Evolutionary conservation across 2,329 filamentous ascomycete genomes (phyloP).

Genomic region (Ceratocystiopsis minuta): DNA sequence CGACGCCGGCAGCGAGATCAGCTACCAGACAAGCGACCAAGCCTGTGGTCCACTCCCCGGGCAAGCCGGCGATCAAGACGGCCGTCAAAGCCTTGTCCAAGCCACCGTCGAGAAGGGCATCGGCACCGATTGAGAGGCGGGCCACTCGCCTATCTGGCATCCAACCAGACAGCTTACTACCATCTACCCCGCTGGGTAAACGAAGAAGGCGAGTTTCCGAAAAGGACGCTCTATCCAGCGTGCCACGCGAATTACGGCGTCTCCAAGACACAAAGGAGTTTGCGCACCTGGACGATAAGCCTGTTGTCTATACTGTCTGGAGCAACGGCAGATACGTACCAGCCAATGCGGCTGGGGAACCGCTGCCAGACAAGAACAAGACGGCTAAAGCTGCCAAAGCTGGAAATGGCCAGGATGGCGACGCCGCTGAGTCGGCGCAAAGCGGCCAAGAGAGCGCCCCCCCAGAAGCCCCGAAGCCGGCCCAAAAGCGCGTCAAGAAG

Average conservation of each 20-base stretch:
- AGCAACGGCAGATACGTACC: conserved; percentile 43
- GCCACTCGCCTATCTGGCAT: conserved; percentile 25
- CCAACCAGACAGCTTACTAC: no score
- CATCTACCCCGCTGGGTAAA: conserved; percentile 31
- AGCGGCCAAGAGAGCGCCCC: conserved; percentile 3
- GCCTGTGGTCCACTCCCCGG: background rate
- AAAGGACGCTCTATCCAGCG: background rate
- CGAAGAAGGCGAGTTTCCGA: conserved; percentile 32
- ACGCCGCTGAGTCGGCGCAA: conserved; percentile 8
- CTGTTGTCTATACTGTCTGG: conserved; percentile 42
- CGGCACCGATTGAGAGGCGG: conserved; percentile 13
- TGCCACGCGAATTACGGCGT: conserved; percentile 34
- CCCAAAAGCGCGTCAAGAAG: conserved; percentile 42
- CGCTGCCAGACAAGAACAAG: conserved; percentile 14
- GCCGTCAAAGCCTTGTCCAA: background rate
- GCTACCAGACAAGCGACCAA: background rate
- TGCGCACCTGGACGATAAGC: conserved; percentile 37
- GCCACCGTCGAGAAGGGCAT: background rate
- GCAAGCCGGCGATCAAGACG: background rate
- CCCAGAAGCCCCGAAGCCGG: conserved; percentile 11
- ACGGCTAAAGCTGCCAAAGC: background rate
- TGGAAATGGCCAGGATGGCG: conserved; percentile 10
- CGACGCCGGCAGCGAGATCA: no score
- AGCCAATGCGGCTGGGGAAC: conserved; percentile 19
- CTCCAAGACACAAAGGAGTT: conserved; percentile 47